Base-by-base conservation (phyloP, 805 yeast species). In the Saccharomycopsis sp. region DNA sequence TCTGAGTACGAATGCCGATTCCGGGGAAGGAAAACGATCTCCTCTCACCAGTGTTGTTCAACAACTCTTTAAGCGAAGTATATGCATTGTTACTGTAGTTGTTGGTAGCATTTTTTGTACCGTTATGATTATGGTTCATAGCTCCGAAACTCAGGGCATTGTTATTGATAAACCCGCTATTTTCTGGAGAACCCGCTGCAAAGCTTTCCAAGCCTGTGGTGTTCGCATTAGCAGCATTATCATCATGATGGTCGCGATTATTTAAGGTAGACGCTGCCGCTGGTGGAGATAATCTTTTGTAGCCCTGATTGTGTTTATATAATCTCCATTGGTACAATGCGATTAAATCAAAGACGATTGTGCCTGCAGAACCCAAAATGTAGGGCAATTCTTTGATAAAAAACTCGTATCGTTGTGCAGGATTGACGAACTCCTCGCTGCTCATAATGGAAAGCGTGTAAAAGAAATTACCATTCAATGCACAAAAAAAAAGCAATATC, bases 341-440 rank as follows among this genome's bases (percentile, higher is more conserved):
- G 3, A 82, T 71, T 47, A 84, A 62, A 69, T 92, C 98, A 70
- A 92, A 91, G 1, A 83, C 64, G 19, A 91, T 80, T 0, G 97
- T 91, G 5, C 97, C 97, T 0, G 90, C 80, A 63, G 94, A 84
- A 0, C 97, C 97, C 29, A 90, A 67, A 41, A 92, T 77, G 67
- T 86, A 92, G 0, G 97, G 96, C 57, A 89, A 69, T 66, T 91
- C 97, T 53, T 81, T 83, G 63, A 75, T 64, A 25, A 90, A 70
- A 66, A 87, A 91, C 0, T 70, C 72, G 2, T 23, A 52, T 24
- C 53, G 51, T 7, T 25, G 44, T 9, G 72, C 68, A 14, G 66
- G 66, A 9, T 65, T 62, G 25, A 75, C 59, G 70, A 83, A 84
- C 12, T 77, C 75, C 72, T 89, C 78, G 55, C 89, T 82, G 1